Evolutionary conservation across 345 rosid genomes (phyloP).

Genomic region (Punica granatum): DNA sequence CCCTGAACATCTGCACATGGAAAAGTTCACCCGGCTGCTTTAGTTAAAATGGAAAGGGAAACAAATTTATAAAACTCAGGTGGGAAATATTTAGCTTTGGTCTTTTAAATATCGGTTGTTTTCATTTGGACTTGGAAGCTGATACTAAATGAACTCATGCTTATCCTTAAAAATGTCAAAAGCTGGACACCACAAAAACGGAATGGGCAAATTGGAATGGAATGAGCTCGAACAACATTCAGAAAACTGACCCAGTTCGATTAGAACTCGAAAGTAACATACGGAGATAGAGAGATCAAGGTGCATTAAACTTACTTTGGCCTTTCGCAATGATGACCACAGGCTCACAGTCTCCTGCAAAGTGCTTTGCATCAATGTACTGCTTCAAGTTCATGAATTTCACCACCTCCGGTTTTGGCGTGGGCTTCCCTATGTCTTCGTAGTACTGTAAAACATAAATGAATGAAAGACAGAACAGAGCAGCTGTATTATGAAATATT

Average conservation of each 20-base stretch:
- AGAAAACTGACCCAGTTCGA: not conserved
- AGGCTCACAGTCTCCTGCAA: slow-evolving; percentile 83
- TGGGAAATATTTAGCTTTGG: too few species aligned
- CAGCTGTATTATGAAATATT: not conserved
- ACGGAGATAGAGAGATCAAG: not conserved
- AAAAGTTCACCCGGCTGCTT: not conserved
- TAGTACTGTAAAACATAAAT: slow-evolving; percentile 44
- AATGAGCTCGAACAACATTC: too few species aligned
- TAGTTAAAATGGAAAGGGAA: too few species aligned
- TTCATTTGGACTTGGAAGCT: too few species aligned
- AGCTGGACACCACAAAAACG: too few species aligned
- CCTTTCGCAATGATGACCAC: slow-evolving; percentile 91
- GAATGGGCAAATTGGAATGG: too few species aligned
- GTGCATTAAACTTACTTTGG: slow-evolving; percentile 42
- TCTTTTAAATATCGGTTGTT: too few species aligned
- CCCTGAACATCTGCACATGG: slow-evolving; percentile 67
- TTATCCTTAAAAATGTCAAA: too few species aligned
- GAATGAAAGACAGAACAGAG: not conserved
- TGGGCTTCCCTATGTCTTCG: slow-evolving; percentile 81
- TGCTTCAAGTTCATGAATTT: slow-evolving; percentile 56
- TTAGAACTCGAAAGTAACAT: not conserved
- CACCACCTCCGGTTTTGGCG: slow-evolving; percentile 66
- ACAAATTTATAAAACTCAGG: too few species aligned
- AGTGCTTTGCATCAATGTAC: slow-evolving; percentile 64
- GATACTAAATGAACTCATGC: too few species aligned